Evolutionary conservation across 371 early-diverging fungal genomes (phyloP).

Genomic region (Mucor saturninus): DNA sequence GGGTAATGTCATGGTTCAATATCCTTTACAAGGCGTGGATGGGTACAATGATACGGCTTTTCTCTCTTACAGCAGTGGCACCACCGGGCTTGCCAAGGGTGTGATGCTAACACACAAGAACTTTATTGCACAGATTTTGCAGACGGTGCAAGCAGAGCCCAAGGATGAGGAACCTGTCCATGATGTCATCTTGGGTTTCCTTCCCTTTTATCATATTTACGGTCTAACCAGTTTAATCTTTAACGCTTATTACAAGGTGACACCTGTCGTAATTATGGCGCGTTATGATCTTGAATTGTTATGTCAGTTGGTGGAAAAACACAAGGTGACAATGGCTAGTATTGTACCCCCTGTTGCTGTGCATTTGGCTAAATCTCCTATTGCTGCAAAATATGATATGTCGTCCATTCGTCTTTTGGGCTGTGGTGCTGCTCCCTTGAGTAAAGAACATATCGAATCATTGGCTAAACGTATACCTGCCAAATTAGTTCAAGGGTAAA

Average conservation of each 20-base stretch:
- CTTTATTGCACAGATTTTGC: constrained; percentile 34
- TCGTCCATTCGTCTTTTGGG: constrained; percentile 62
- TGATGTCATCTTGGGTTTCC: constrained; percentile 64
- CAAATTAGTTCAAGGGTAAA: constrained; percentile 66
- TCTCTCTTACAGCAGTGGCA: constrained; percentile 90
- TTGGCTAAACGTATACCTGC: constrained; percentile 59
- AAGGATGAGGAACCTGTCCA: constrained; percentile 23
- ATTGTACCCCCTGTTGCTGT: constrained; percentile 78
- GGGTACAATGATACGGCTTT: constrained; percentile 65
- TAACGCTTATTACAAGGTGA: constrained; percentile 37
- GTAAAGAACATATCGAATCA: constrained; percentile 58
- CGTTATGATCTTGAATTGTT: constrained; percentile 67
- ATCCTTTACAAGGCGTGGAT: constrained; percentile 29
- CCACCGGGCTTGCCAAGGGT: constrained; percentile 76
- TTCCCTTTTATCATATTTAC: constrained; percentile 87
- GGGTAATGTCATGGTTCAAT: constrained; percentile 14
- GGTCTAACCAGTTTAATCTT: constrained; percentile 56
- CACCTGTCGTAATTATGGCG: constrained; percentile 61
- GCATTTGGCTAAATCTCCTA: constrained; percentile 67
- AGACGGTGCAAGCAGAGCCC: constrained; percentile 21
- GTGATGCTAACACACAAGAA: constrained; percentile 47
- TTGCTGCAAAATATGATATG: constrained; percentile 71
- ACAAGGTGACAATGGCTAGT: constrained; percentile 68
- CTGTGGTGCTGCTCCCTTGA: constrained; percentile 87
- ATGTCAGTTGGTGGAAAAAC: constrained; percentile 60